Evolutionary conservation across 257 asterid species (phyloP).

Genomic region (Capsicum pubescens): DNA sequence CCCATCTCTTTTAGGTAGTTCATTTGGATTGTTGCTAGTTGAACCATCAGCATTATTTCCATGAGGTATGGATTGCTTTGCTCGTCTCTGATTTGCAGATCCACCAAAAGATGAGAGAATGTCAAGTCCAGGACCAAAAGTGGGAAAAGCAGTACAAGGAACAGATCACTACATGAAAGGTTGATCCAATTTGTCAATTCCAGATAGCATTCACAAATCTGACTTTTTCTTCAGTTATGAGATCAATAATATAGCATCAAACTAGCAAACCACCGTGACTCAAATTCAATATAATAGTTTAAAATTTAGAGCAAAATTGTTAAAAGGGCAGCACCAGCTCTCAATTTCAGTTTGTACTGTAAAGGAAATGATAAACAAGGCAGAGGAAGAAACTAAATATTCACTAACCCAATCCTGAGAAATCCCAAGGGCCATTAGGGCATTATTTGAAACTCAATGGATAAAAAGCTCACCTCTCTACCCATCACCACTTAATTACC

Average conservation of each 20-base stretch:
- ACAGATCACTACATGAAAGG: not conserved
- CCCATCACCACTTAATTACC: not conserved
- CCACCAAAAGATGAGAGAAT: conserved; percentile 25
- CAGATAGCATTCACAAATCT: conserved; percentile 13
- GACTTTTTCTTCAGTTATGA: not conserved
- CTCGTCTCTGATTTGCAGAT: conserved; percentile 59
- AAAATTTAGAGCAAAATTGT: not conserved
- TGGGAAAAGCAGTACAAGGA: not conserved
- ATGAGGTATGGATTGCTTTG: conserved; percentile 50
- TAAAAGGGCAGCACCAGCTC: not conserved
- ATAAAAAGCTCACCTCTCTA: not conserved
- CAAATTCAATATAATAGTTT: not conserved
- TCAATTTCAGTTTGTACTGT: not conserved
- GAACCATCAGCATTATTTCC: conserved; percentile 50
- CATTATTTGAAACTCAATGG: not conserved
- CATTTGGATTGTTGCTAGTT: conserved; percentile 45
- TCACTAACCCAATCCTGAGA: conserved; percentile 10
- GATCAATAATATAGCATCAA: not conserved
- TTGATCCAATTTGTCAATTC: not conserved
- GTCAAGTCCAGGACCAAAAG: not conserved
- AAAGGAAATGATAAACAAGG: not conserved
- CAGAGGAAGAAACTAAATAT: not conserved
- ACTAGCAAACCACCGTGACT: conserved; percentile 20
- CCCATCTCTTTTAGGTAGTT: conserved; percentile 54
- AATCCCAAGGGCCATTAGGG: conserved; percentile 14